Percentiles rank a stretch among this genome's conserved stretches.
Conservation (phyloP, 805 yeast genomes). For the Wickerhamiella occidentalis region DNA sequence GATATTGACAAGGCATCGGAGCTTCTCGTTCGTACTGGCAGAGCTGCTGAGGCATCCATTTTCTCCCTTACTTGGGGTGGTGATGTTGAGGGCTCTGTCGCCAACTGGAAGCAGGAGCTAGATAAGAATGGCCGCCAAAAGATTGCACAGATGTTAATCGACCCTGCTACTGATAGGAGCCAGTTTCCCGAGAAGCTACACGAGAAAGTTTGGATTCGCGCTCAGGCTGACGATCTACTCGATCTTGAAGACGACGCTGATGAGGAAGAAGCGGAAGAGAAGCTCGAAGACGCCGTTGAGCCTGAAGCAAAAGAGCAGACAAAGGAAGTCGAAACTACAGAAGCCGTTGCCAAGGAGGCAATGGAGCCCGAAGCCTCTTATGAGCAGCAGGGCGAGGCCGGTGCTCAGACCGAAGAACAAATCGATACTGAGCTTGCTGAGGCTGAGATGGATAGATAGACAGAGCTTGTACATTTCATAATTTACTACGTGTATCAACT, state of each 20-base stretch:
- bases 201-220: constrained; percentile 17
- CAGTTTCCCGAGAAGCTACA: constrained; percentile 28
- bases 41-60: constrained; percentile 75
- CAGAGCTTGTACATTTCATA: constrained; percentile 1
- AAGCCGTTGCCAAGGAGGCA: constrained; percentile 18
- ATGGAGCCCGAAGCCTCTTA: neutral
- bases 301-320: constrained; percentile 7
- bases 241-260: constrained; percentile 28
- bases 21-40: constrained; percentile 52
- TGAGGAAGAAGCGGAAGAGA: constrained; percentile 13
- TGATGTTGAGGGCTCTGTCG: constrained; percentile 38
- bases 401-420: neutral
- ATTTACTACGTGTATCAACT: neutral
- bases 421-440: neutral
- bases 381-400: neutral
- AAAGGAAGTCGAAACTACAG: constrained; percentile 11
- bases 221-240: constrained; percentile 28
- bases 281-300: constrained; percentile 15
- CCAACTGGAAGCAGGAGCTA: constrained; percentile 57
- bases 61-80: constrained; percentile 61
- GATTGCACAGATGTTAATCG: constrained; percentile 50
- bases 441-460: constrained; percentile 7
- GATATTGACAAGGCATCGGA: constrained; percentile 51
- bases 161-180: constrained; percentile 30
- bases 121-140: constrained; percentile 38